Evolutionary conservation across 768 basidiomycete genomes (phyloP), one percentile per base, ranked within the genome.

Genomic region (Kwoniella newhampshirensis): DNA sequence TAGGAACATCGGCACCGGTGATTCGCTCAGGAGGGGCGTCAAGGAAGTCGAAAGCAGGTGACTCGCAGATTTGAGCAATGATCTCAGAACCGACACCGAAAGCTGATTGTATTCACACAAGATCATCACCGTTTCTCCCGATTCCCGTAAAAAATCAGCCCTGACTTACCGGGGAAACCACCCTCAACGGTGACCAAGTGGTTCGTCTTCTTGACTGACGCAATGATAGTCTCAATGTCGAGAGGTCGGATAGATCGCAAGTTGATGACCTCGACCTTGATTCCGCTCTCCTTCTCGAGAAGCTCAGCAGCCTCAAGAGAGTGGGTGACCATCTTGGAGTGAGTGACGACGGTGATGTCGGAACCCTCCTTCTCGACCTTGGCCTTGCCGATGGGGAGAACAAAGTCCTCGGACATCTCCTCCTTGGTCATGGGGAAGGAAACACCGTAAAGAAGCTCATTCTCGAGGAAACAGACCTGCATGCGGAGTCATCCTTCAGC

Each of bases 1-100:
- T 99, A 40, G 94, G 94, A 37, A 99, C 86, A 72, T 99, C 79
- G 62, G 96, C 93, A 70, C 96, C 96, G 61, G 96, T 98, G 63
- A 99, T 82, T 61, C 96, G 87, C 82, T 99, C 96, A 52, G 97
- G 90, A 13, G 96, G 92, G 18, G 94, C 93, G 79, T 99, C 96
- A 32, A 99, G 87, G 81, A 91, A 97, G 80, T 98, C 92, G 74
- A 94, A 99, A 2, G 92, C 94, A 70, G 96, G 91, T 67, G 89
- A 90, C 82, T 99, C 96, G 53, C 94, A 82, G 67, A 98, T 91
- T 78, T 98, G 93, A 13, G 96, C 96, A 66, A 89, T 90, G 70
- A 99, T 94, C 79, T 99, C 96, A 68, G 91, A 93, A 64, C 96
- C 96, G 53, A 99, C 94, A 80, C 96, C 91, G 77, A 97, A 98